Conservation (phyloP, 2,329 filamentous ascomycete genomes). For the Claviceps citrina region DNA sequence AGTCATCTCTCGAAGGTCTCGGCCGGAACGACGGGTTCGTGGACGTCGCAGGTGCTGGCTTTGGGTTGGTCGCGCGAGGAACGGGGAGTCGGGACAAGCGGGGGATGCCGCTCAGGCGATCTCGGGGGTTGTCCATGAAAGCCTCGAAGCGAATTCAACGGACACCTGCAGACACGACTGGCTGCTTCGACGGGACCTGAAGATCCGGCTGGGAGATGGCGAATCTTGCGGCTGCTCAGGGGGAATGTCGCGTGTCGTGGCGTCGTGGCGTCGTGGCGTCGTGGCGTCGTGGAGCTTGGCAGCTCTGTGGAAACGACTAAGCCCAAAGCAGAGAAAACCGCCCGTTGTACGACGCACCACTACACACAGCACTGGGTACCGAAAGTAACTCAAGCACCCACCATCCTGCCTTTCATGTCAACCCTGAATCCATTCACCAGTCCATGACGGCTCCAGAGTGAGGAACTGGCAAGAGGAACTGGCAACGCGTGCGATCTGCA, state of each 20-base stretch:
- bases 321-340: neutral
- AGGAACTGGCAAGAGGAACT: no score
- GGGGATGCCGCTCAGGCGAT: conserved; percentile 24
- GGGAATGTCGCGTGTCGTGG: no score
- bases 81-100: conserved; percentile 25
- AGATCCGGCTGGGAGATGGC: neutral
- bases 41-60: conserved; percentile 14
- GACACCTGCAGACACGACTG: no score
- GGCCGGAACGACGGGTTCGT: conserved; percentile 8
- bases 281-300: neutral
- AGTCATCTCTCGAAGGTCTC: conserved; percentile 2
- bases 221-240: neutral
- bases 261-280: no score
- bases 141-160: neutral
- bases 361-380: no score
- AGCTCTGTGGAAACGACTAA: neutral
- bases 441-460: no score
- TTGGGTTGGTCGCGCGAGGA: conserved; percentile 19
- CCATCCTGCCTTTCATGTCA: no score
- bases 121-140: conserved; percentile 18
- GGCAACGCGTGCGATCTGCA: no score
- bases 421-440: no score
- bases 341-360: no score
- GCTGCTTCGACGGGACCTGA: no score
- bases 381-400: no score